Conservation (phyloP, 345 rosid genomes). For the Eucalyptus curtisii region DNA sequence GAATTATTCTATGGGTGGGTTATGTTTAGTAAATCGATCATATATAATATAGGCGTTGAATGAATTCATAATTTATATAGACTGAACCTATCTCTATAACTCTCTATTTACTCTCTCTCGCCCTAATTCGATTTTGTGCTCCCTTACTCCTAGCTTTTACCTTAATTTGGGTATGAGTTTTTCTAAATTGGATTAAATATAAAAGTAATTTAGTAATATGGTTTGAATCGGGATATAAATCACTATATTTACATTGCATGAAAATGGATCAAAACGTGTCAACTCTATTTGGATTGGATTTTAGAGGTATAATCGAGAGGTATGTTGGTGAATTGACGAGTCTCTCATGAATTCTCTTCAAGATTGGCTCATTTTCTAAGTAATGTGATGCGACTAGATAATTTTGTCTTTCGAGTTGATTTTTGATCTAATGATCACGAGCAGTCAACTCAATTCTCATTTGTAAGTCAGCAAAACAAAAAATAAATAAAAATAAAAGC, state of each 20-base stretch:
- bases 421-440: neutral
- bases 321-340: neutral
- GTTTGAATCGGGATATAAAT: accelerated
- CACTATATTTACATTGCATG: accelerated
- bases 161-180: neutral
- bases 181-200: too few relatives aligned
- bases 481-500: neutral
- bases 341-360: neutral
- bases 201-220: neutral
- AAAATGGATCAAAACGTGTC: too few relatives aligned
- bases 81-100: too few relatives aligned
- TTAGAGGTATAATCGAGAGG: accelerated
- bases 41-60: accelerated
- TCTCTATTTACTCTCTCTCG: too few relatives aligned
- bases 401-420: neutral
- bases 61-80: accelerated
- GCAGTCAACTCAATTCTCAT: neutral
- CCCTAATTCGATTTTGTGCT: neutral
- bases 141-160: accelerated
- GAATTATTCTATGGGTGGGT: too few relatives aligned
- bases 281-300: accelerated
- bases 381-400: neutral
- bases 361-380: neutral
- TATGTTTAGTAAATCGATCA: neutral
- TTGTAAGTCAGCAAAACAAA: neutral